These are phyloP conservation scores for Backusella westeae DNA, from an alignment of 192 early-diverging fungal genomes.

Conservation along the genomic window DNA sequence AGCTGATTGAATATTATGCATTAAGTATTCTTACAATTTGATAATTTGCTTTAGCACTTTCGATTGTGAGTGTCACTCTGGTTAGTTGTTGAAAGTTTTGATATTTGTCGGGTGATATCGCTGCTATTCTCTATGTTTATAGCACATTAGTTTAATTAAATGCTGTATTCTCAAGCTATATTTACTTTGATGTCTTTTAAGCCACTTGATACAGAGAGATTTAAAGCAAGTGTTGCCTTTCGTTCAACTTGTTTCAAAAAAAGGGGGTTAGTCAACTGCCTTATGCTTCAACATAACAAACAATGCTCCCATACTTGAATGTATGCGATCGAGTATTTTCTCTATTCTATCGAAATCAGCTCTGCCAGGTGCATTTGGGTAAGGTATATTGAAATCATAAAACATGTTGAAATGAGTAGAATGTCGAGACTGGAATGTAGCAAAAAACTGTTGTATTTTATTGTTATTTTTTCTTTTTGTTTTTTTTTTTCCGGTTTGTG, in stretches of 20 bases:
- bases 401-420: slow-evolving; percentile 38
- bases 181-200: slow-evolving; percentile 2
- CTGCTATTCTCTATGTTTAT: background rate
- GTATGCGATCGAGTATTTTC: slow-evolving; percentile 43
- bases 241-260: background rate
- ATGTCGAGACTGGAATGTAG: background rate
- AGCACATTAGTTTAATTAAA: too few species aligned
- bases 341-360: slow-evolving; percentile 40
- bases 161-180: background rate
- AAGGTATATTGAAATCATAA: slow-evolving; percentile 57
- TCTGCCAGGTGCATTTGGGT: slow-evolving; percentile 30
- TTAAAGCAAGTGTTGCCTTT: slow-evolving; percentile 26
- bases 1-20: too few species aligned
- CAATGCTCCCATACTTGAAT: slow-evolving; percentile 37
- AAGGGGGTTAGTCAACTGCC: background rate
- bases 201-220: background rate
- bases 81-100: slow-evolving; percentile 12
- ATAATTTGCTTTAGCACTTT: slow-evolving; percentile 13
- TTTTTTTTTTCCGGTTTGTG: background rate
- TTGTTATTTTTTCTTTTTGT: background rate
- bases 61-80: slow-evolving; percentile 10
- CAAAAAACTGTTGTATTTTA: too few species aligned
- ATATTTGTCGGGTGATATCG: slow-evolving; percentile 4
- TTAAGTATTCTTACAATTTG: slow-evolving; percentile 7
- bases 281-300: background rate